phyloP scores from a whole-genome alignment of 495 filamentous ascomycete genomes.

The Aspergillus haitiensis region DNA sequence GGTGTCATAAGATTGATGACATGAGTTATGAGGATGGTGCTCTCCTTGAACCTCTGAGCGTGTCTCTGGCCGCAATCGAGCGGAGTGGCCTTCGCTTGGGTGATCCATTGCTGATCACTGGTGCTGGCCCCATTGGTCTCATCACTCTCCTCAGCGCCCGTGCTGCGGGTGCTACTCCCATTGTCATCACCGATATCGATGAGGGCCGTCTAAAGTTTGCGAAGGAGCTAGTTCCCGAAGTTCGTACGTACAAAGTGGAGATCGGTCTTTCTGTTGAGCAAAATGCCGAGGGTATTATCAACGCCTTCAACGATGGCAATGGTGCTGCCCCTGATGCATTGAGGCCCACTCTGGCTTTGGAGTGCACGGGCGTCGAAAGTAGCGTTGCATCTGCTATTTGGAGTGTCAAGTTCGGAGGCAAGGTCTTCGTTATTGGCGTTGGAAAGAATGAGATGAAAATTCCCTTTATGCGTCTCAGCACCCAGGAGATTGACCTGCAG shows the following conservation, averaged over 20 bases:
- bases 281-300: constrained; percentile 63
- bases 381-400: constrained; percentile 82
- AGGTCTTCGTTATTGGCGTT: constrained; percentile 91
- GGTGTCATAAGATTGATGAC: constrained; percentile 89
- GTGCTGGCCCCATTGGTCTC: constrained; percentile 87
- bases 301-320: constrained; percentile 45
- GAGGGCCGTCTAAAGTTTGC: constrained; percentile 80
- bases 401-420: constrained; percentile 86
- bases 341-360: constrained; percentile 74
- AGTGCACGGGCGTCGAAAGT: constrained; percentile 93
- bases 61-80: constrained; percentile 81
- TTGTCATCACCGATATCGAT: constrained; percentile 92
- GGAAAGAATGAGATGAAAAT: constrained; percentile 93
- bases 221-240: constrained; percentile 69
- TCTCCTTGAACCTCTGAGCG: constrained; percentile 81
- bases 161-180: constrained; percentile 80
- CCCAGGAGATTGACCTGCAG: constrained; percentile 87
- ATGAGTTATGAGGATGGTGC: constrained; percentile 90
- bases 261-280: constrained; percentile 65
- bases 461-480: constrained; percentile 88
- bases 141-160: constrained; percentile 77
- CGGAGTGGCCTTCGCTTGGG: constrained; percentile 74
- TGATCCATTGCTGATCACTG: constrained; percentile 82
- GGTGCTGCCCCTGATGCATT: constrained; percentile 61
- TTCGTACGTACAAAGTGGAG: constrained; percentile 77